Percentiles rank a stretch among this genome's conserved stretches.
Conservation (phyloP, 202 grass and related monocot species). For the Sporobolus alterniflorus region DNA sequence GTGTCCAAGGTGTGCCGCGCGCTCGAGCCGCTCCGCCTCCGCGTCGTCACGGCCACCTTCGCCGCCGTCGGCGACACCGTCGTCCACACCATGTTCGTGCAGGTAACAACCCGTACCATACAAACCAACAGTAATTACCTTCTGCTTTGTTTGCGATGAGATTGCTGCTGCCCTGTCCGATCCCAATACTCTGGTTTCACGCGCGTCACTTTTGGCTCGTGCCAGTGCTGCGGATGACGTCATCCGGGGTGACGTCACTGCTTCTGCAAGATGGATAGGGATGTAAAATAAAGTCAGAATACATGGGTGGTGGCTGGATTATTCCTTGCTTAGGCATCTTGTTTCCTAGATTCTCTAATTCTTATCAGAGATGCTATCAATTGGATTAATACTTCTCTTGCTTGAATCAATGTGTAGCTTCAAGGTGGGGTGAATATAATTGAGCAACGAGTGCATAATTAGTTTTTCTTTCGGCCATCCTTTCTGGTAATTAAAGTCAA, state of each 20-base stretch:
- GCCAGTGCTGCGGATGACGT: background rate
- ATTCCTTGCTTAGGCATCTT: background rate
- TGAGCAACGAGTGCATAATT: too few relatives aligned
- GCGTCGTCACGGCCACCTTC: conserved; percentile 60
- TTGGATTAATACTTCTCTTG: too few relatives aligned
- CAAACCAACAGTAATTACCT: too few relatives aligned
- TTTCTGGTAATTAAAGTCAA: too few relatives aligned
- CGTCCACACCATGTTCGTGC: conserved; percentile 70
- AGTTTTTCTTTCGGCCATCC: too few relatives aligned
- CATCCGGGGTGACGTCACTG: background rate
- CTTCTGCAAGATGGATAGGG: too few relatives aligned
- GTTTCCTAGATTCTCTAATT: too few relatives aligned
- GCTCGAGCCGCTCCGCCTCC: conserved; percentile 64
- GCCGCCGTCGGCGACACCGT: conserved; percentile 46
- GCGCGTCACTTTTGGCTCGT: background rate
- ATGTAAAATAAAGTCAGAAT: background rate
- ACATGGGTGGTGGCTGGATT: background rate
- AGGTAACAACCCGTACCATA: conserved; percentile 37
- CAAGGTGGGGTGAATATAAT: too few relatives aligned
- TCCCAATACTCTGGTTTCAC: background rate
- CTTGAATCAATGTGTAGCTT: too few relatives aligned
- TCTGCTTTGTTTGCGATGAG: too few relatives aligned
- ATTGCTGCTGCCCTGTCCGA: background rate
- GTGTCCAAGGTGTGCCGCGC: conserved; percentile 54
- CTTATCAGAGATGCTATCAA: too few relatives aligned